phyloP scores from a whole-genome alignment of 2,329 filamentous ascomycete genomes.

The Blumeria hordei region DNA sequence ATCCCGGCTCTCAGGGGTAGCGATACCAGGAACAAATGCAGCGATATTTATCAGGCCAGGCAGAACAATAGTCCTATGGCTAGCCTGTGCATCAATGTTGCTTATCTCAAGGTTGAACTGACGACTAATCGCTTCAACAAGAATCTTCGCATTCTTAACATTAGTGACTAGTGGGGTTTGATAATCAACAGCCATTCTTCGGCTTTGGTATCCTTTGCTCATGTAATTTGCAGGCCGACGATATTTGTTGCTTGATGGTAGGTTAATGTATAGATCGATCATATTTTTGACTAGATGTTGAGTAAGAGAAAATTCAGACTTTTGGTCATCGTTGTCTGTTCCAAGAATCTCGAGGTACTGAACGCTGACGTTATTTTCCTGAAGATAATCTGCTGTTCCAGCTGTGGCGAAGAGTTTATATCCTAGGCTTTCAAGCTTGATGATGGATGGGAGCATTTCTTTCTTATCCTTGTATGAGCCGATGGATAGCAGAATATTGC shows the following conservation, averaged over 20 bases:
- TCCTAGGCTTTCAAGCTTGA: conserved; percentile 71
- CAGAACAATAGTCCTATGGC: conserved; percentile 50
- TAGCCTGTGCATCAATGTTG: conserved; percentile 76
- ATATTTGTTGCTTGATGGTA: conserved; percentile 97
- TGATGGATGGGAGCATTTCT: conserved; percentile 82
- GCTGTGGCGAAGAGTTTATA: conserved; percentile 93
- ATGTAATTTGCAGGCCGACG: conserved; percentile 93
- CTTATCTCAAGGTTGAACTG: conserved; percentile 68
- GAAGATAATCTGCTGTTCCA: conserved; percentile 87
- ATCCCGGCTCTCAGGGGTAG: conserved; percentile 37
- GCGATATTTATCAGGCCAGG: conserved; percentile 57
- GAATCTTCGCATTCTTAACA: conserved; percentile 95
- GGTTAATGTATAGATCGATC: conserved; percentile 96
- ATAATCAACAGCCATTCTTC: conserved; percentile 88
- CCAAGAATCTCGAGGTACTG: conserved; percentile 81
- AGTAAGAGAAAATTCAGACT: conserved; percentile 88
- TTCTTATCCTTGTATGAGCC: conserved; percentile 96
- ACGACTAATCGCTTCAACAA: conserved; percentile 80
- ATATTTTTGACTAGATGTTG: conserved; percentile 94
- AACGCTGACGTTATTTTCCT: conserved; percentile 74
- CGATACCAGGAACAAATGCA: conserved; percentile 56
- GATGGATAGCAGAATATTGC: conserved; percentile 85
- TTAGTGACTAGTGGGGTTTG: conserved; percentile 95
- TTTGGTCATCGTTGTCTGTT: conserved; percentile 57
- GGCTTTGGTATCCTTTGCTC: conserved; percentile 88